Percentiles rank a stretch among this genome's conserved stretches.
Evolutionary conservation across 352 stramenopile genomes (phyloP).

Genomic region (Globisporangium sylvaticum): DNA sequence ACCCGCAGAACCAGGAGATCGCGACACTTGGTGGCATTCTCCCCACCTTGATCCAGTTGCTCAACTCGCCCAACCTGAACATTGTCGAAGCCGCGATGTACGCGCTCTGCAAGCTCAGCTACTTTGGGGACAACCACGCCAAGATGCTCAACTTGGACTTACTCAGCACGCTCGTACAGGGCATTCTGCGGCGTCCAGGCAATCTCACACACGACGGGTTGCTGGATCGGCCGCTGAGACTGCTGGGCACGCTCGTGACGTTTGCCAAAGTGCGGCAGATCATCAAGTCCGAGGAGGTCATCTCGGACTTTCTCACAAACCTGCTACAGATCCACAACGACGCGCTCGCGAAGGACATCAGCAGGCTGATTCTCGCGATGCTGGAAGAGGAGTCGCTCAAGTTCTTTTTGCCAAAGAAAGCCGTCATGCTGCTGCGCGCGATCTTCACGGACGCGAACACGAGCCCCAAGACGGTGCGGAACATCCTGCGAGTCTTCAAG

Average conservation of each 20-base stretch:
- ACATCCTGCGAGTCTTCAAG: slow-evolving; percentile 57
- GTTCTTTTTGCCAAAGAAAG: slow-evolving; percentile 82
- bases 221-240: slow-evolving; percentile 52
- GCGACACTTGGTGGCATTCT: slow-evolving; percentile 42
- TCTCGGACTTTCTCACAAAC: slow-evolving; percentile 59
- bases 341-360: slow-evolving; percentile 58
- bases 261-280: slow-evolving; percentile 52
- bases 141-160: slow-evolving; percentile 64
- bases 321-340: slow-evolving; percentile 58
- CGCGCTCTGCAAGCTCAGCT: slow-evolving; percentile 56
- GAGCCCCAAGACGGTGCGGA: slow-evolving; percentile 53
- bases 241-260: slow-evolving; percentile 57
- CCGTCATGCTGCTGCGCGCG: slow-evolving; percentile 50
- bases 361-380: slow-evolving; percentile 49
- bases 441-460: slow-evolving; percentile 45
- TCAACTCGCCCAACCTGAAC: slow-evolving; percentile 52
- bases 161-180: slow-evolving; percentile 46
- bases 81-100: slow-evolving; percentile 65
- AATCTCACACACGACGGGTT: slow-evolving; percentile 44
- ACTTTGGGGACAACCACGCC: slow-evolving; percentile 57
- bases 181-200: slow-evolving; percentile 32
- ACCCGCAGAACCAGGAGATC: slow-evolving; percentile 37
- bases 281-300: slow-evolving; percentile 67
- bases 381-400: slow-evolving; percentile 73
- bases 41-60: slow-evolving; percentile 46